Evolutionary conservation across 1,139 yeast genomes (phyloP).

Genomic region (Arxiozyma telluris): DNA sequence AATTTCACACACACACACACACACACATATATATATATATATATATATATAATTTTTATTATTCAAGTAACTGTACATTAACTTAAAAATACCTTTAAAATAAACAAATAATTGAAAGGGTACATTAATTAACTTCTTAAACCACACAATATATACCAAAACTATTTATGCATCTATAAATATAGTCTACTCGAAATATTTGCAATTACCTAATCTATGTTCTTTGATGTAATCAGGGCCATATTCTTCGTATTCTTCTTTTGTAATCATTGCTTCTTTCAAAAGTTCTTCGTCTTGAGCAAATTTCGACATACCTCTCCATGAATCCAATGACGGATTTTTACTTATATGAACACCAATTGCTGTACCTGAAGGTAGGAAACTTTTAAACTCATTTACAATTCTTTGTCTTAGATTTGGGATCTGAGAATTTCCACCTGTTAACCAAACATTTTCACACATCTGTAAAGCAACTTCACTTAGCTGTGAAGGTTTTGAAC

Average conservation of each 20-base stretch:
- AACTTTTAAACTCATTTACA: conserved; percentile 52
- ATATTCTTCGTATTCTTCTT: conserved; percentile 72
- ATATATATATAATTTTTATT: background rate
- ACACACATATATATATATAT: background rate
- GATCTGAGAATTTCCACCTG: conserved; percentile 76
- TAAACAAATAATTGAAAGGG: background rate
- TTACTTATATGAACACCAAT: conserved; percentile 54
- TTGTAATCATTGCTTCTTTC: conserved; percentile 46
- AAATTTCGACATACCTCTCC: conserved; percentile 94
- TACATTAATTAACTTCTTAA: too few species aligned
- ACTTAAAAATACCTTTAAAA: background rate
- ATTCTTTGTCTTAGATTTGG: conserved; percentile 62
- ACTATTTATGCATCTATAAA: background rate
- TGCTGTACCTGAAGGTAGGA: conserved; percentile 62
- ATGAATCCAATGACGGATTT: conserved; percentile 70
- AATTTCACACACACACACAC: background rate
- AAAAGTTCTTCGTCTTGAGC: conserved; percentile 42
- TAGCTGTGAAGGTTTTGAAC: conserved; percentile 40
- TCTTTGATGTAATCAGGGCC: conserved; percentile 88
- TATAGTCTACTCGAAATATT: conserved; percentile 17
- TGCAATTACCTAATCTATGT: conserved; percentile 63
- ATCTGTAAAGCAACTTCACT: conserved; percentile 29
- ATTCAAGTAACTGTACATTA: conserved; percentile 2
- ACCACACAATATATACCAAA: background rate
- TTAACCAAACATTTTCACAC: conserved; percentile 58